These are phyloP conservation scores for Hanseniaspora jakobsenii DNA, from an alignment of 805 yeast species.

Conservation along the genomic window DNA sequence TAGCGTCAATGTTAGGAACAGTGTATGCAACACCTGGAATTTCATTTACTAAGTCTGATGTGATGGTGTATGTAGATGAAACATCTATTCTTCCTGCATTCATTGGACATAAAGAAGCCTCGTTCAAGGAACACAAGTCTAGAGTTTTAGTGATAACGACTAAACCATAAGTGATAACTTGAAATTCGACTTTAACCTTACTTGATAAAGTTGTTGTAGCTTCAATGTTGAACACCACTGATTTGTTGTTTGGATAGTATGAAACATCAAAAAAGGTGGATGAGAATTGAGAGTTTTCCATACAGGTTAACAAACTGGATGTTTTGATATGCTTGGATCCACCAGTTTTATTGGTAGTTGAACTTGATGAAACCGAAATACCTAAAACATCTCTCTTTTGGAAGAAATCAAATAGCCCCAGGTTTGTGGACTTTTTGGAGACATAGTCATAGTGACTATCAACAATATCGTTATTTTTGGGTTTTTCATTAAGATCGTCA, in stretches of 20 bases:
- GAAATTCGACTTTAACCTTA: conserved; percentile 52
- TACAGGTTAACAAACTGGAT: conserved; percentile 75
- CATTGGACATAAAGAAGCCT: conserved; percentile 65
- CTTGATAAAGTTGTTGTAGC: conserved; percentile 72
- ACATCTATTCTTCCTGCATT: conserved; percentile 78
- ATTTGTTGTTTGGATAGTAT: conserved; percentile 52
- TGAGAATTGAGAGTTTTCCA: conserved; percentile 76
- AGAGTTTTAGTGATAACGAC: conserved; percentile 43
- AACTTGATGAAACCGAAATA: conserved; percentile 6
- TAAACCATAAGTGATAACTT: conserved; percentile 72
- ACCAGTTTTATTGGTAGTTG: conserved; percentile 9
- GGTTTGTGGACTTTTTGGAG: not conserved
- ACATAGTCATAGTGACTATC: conserved; percentile 10
- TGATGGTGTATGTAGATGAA: conserved; percentile 36
- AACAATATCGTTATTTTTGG: not conserved
- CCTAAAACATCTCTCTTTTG: conserved; percentile 5
- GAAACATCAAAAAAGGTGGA: conserved; percentile 71
- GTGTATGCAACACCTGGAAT: conserved; percentile 81
- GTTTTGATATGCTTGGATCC: conserved; percentile 33
- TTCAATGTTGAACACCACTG: conserved; percentile 54
- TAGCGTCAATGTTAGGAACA: conserved; percentile 89
- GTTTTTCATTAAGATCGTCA: not conserved
- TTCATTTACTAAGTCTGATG: conserved; percentile 32
- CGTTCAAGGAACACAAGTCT: conserved; percentile 51
- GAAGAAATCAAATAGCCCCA: not conserved